Conservation (phyloP, 768 basidiomycete species). For the Auricularia heimuer region DNA sequence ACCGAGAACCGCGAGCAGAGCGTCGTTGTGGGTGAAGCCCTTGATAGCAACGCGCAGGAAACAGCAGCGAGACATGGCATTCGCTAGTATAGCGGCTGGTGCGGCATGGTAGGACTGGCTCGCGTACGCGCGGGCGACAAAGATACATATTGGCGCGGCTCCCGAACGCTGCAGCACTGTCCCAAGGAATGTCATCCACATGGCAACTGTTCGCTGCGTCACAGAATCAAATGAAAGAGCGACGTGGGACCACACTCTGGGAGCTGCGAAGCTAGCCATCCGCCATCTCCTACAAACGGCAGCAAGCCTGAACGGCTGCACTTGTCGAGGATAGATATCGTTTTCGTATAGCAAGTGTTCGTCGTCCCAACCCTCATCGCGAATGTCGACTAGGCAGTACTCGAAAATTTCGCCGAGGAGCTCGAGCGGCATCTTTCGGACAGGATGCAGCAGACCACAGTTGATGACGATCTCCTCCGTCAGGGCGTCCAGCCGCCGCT, state of each 20-base stretch:
- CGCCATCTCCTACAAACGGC: neutral
- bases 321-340: neutral
- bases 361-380: neutral
- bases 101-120: too few relatives aligned
- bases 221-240: neutral
- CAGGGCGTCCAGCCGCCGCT: too few relatives aligned
- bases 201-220: neutral
- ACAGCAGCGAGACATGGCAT: too few relatives aligned
- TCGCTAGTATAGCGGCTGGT: too few relatives aligned
- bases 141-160: too few relatives aligned
- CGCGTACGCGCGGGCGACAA: too few relatives aligned
- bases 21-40: too few relatives aligned
- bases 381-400: neutral
- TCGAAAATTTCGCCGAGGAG: neutral
- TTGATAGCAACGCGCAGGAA: too few relatives aligned
- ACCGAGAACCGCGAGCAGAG: too few relatives aligned
- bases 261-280: neutral
- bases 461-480: too few relatives aligned
- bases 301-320: neutral
- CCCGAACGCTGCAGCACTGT: too few relatives aligned
- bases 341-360: neutral
- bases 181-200: too few relatives aligned
- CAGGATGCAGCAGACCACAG: neutral
- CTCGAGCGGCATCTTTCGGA: neutral
- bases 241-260: neutral